Base-by-base conservation (phyloP, 805 yeast species). In the Lachancea kluyveri region DNA sequence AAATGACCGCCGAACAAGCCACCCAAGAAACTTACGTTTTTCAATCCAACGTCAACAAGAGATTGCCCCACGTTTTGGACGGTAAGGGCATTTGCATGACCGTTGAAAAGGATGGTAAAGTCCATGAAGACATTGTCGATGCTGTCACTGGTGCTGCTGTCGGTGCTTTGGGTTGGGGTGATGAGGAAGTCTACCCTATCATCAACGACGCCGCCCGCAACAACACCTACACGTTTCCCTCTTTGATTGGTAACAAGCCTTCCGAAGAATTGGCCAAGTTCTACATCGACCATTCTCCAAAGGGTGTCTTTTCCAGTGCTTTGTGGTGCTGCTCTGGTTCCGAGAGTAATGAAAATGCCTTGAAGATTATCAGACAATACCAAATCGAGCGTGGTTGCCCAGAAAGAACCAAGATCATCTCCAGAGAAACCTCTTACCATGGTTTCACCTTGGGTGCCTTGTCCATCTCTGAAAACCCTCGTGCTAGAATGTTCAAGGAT, bases 341-440 rank as follows among this genome's bases (percentile, higher is more conserved):
- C 19, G 83, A 76, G 54, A 73, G 79, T 19, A 76, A 73, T 48
- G 83, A 77, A 49, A 77, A 76, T 25, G 79, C 80, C 6, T 44
- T 77, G 50, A 76, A 75, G 54, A 71, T 77, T 40, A 70, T 73
- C 18, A 58, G 60, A 43, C 73, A 68, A 48, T 67, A 68, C 43
- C 63, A 58, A 41, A 41, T 59, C 25, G 74, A 68, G 46, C 58
- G 50, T 17, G 68, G 68, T 22, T 64, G 64, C 38, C 48, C 59
- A 6, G 50, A 57, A 24, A 64, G 70, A 44, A 42, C 44, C 40
- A 62, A 65, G 34, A 59, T 62, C 35, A 66, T 70, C 34, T 54
- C 68, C 5, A 60, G 74, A 46, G 52, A 58, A 21, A 58, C 56
- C 37, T 55, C 71, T 6, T 70, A 69, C 45, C 77, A 70, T 35